Base-by-base conservation (phyloP, 208 protist species). In the Crithidia sp. region DNA sequence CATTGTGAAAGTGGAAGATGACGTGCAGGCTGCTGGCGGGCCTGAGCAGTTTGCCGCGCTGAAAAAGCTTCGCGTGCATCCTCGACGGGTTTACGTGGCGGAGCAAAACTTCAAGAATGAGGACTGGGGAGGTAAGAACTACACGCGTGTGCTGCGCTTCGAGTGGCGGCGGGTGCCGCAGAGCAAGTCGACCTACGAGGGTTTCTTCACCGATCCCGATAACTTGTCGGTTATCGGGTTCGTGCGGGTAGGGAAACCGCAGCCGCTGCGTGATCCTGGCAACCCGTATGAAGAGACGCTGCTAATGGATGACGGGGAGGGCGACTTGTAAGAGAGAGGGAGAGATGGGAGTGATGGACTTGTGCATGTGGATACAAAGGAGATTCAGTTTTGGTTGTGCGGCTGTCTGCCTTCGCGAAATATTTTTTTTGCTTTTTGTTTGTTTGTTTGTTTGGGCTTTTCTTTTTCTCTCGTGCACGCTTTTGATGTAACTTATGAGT, bases 21-120 rank as follows among this genome's bases (percentile, higher is more conserved):
- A 93, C 60, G 70, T 84, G 19, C 77, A 79, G 53, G 74, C 45
- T 39, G 87, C 85, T 2, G 77, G 78, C 37, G 78, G 82, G 14
- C 62, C 59, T 37, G 83, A 81, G 67, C 14, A 67, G 60, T 67
- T 87, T 5, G 63, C 50, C 0, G 71, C 76, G 37, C 75, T 93
- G 6, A 65, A 67, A 39, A 74, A 79, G 56, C 43, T 77, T 54
- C 64, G 79, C 13, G 53, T 86, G n/a, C 83, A 89, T 19, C 88
- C 86, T 5, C 81, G 80, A 13, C 67, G 75, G 28, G 74, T 93
- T 7, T 93, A 91, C 72, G 76, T 93, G 28, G 88, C 88, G 5
- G 85, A 90, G 78, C 85, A 93, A 59, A 93, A 93, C 68, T 82
- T 78, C 41, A 69, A 86, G 47, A 93, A 93, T 58, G 73, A 39